These are phyloP conservation scores for Morella rubra DNA, from an alignment of 306 rosid genomes.

Conservation along the genomic window DNA sequence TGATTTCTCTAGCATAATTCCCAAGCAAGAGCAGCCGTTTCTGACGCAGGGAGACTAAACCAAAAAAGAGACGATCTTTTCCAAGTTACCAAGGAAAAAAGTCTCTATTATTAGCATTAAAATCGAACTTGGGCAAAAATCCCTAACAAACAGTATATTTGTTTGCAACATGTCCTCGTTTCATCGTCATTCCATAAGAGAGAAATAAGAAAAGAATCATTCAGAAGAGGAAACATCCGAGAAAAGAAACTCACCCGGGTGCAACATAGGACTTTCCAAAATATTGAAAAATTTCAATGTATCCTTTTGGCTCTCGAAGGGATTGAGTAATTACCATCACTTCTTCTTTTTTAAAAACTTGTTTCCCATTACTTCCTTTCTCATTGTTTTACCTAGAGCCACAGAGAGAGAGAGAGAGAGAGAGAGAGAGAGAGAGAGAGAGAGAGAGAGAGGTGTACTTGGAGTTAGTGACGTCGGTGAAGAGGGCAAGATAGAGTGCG, in stretches of 20 bases:
- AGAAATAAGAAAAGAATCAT: no score
- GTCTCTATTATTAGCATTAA: not conserved
- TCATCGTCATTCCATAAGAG: not conserved
- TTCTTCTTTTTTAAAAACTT: no score
- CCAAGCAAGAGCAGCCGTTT: not conserved
- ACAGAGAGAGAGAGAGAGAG: not conserved
- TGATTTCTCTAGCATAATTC: not conserved
- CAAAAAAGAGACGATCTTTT: not conserved
- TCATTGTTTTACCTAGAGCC: not conserved
- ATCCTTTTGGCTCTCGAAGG: not conserved
- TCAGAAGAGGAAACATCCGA: not conserved
- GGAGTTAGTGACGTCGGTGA: conserved; percentile 70
- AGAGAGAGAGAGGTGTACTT: conserved; percentile 49
- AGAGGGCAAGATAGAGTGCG: conserved; percentile 63
- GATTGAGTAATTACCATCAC: no score
- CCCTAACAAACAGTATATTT: not conserved
- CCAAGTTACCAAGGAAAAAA: not conserved
- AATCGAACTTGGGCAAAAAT: not conserved
- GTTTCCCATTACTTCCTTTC: no score
- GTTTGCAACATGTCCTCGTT: not conserved
- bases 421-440: conserved; percentile 12
- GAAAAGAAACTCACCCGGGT: not conserved
- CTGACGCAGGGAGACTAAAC: not conserved
- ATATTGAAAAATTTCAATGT: not conserved
- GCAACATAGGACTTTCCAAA: not conserved